phyloP scores from a whole-genome alignment of 768 basidiomycete species.

The Lactifluus pinguis region DNA sequence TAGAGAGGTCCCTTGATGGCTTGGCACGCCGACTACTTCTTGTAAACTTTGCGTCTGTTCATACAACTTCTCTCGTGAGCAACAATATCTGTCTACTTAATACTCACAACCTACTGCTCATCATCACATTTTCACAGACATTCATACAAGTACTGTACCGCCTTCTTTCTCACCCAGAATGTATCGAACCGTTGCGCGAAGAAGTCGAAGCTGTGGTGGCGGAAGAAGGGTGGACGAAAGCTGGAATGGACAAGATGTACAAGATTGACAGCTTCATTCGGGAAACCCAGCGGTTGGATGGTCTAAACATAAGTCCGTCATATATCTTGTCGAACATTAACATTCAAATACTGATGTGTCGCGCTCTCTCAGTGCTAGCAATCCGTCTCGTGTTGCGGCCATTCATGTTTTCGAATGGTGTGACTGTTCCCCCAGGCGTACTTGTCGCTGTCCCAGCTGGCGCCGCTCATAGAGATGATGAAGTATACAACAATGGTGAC shows the following conservation, averaged over 20 bases:
- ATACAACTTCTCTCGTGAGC: conserved; percentile 25
- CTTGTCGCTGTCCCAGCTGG: too few species aligned
- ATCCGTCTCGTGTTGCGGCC: too few species aligned
- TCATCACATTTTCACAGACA: conserved; percentile 16
- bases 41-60: conserved; percentile 31
- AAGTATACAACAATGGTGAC: too few species aligned
- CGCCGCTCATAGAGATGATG: too few species aligned
- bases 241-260: conserved; percentile 19
- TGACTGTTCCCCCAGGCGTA: too few species aligned
- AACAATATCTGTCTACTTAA: too few species aligned
- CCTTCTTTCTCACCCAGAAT: conserved; percentile 24
- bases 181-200: conserved; percentile 25
- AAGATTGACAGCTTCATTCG: conserved; percentile 30
- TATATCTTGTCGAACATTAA: too few species aligned
- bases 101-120: neutral
- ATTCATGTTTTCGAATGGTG: too few species aligned
- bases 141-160: conserved; percentile 25
- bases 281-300: conserved; percentile 24
- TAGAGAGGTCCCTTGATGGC: conserved; percentile 26
- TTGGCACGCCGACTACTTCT: conserved; percentile 24
- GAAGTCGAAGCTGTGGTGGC: conserved; percentile 25
- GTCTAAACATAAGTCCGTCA: neutral
- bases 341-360: too few species aligned
- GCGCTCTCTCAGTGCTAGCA: too few species aligned
- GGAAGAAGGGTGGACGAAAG: conserved; percentile 3